A percentile compares a stretch with the other conserved stretches of the same genome.
Evolutionary conservation across 192 early-diverging fungal species (phyloP).

Genomic region (Lobosporangium transversale): DNA sequence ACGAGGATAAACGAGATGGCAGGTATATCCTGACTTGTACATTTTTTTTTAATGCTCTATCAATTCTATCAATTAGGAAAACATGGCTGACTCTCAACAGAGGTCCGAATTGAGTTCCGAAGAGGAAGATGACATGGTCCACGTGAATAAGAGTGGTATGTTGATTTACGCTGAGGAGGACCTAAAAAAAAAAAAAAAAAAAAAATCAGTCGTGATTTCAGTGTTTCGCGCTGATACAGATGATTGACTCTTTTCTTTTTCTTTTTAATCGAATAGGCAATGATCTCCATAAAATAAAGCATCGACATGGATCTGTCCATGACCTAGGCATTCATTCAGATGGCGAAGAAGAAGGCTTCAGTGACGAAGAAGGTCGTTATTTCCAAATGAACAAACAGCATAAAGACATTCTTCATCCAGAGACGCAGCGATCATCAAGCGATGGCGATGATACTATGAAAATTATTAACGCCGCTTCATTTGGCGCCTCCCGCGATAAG

Average conservation of each 20-base stretch:
- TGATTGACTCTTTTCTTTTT: too few relatives aligned
- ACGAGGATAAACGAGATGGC: too few relatives aligned
- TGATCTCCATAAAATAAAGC: conserved; percentile 6
- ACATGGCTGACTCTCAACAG: conserved; percentile 32
- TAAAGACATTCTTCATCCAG: background rate
- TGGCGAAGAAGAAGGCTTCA: conserved; percentile 33
- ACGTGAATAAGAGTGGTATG: conserved; percentile 30
- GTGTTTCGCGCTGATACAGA: too few relatives aligned
- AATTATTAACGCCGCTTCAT: conserved; percentile 11
- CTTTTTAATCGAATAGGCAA: too few relatives aligned
- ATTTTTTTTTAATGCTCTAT: background rate
- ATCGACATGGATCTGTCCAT: conserved; percentile 32
- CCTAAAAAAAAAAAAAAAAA: too few relatives aligned
- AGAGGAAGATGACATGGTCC: conserved; percentile 49
- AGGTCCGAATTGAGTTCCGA: conserved; percentile 35
- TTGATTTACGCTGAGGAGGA: too few relatives aligned
- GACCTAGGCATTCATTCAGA: conserved; percentile 49
- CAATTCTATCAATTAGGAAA: conserved; percentile 25
- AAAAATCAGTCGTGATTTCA: too few relatives aligned
- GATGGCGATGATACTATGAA: conserved; percentile 12
- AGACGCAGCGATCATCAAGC: background rate
- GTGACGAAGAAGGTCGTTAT: conserved; percentile 15
- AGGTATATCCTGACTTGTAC: too few relatives aligned
- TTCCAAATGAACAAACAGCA: conserved; percentile 8
- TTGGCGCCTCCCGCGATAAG: conserved; percentile 17